Conservation (phyloP, 2,329 filamentous ascomycete genomes). For the Phyllosticta citriasiana region DNA sequence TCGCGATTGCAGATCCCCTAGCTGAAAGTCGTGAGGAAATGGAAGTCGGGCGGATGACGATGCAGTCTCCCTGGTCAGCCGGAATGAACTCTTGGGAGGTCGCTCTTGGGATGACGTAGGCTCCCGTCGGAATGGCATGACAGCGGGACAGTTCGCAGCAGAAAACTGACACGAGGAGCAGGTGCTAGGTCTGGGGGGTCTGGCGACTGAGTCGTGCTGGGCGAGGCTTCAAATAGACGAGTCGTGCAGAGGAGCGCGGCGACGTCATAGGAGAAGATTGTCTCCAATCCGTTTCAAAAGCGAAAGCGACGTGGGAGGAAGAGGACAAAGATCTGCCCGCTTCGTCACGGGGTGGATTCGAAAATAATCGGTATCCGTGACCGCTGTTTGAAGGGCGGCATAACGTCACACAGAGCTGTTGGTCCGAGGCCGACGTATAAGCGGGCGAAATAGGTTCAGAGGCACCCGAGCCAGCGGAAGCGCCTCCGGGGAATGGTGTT, state of each 20-base stretch:
- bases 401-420: neutral
- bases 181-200: neutral
- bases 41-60: neutral
- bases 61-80: neutral
- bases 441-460: neutral
- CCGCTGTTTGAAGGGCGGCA: neutral
- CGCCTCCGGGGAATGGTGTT: neutral
- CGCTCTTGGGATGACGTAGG: neutral
- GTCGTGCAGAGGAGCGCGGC: neutral
- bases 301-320: neutral
- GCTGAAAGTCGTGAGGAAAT: neutral
- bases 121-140: neutral
- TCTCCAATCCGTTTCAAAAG: neutral
- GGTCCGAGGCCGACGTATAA: neutral
- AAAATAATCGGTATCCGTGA: neutral
- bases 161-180: neutral
- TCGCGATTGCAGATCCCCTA: neutral
- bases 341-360: neutral
- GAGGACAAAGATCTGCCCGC: neutral
- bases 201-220: neutral
- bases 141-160: neutral
- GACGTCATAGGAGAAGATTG: neutral
- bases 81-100: neutral
- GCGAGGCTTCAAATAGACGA: neutral
- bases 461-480: neutral